phyloP scores from a whole-genome alignment of 345 rosid genomes.

The Gossypium rotundifolium region DNA sequence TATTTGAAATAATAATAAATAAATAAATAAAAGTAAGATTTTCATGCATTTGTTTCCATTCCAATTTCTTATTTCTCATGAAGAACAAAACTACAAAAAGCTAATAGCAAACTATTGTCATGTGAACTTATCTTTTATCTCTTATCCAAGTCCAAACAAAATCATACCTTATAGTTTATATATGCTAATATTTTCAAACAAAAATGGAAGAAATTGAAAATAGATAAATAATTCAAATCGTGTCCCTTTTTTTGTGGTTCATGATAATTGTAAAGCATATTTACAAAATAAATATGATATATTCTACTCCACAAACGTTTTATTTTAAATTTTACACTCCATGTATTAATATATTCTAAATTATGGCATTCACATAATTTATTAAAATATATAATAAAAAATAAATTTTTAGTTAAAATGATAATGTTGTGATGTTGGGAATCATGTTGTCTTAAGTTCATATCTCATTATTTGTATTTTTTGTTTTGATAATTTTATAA shows the following conservation, averaged over 20 bases:
- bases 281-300: too few relatives aligned
- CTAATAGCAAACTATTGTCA: constrained; percentile 9
- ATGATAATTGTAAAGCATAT: background rate
- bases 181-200: background rate
- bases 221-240: background rate
- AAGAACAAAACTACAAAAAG: background rate
- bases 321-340: too few relatives aligned
- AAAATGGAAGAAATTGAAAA: background rate
- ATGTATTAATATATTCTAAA: too few relatives aligned
- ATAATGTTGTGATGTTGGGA: too few relatives aligned
- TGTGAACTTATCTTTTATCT: constrained; percentile 8
- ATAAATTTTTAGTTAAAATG: too few relatives aligned
- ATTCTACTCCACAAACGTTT: too few relatives aligned
- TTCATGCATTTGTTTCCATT: background rate
- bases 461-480: too few relatives aligned
- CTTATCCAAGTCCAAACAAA: constrained; percentile 13
- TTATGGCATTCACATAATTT: too few relatives aligned
- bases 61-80: background rate
- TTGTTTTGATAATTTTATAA: too few relatives aligned
- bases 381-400: too few relatives aligned
- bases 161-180: background rate
- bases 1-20: background rate
- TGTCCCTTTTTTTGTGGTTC: background rate
- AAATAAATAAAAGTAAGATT: background rate
- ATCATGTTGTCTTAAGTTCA: too few relatives aligned